phyloP scores from a whole-genome alignment of 2,329 filamentous ascomycete species.

The Hypomyces perniciosus region DNA sequence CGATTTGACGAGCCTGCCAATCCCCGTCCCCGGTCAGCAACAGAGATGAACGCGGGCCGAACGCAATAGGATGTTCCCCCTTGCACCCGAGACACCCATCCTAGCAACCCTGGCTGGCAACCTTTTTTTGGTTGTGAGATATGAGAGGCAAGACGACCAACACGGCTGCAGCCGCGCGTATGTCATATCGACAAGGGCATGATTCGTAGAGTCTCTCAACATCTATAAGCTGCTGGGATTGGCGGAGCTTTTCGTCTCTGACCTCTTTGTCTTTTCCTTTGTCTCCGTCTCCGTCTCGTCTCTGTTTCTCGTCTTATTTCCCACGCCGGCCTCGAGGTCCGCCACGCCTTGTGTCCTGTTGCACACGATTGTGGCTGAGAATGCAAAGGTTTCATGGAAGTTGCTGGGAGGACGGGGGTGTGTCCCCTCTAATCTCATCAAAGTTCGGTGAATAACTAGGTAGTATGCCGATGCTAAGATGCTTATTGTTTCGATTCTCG shows the following conservation, averaged over 20 bases:
- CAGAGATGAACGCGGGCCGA: not conserved
- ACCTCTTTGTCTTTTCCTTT: too few relatives aligned
- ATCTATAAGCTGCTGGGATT: not conserved
- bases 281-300: too few relatives aligned
- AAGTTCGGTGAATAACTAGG: too few relatives aligned
- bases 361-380: too few relatives aligned
- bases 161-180: conserved; percentile 13
- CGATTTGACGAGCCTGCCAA: too few relatives aligned
- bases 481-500: too few relatives aligned
- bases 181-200: conserved; percentile 9
- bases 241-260: conserved; percentile 1
- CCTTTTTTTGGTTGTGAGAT: not conserved
- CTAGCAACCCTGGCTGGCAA: not conserved
- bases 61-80: conserved; percentile 1
- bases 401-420: not conserved
- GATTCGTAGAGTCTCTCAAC: conserved; percentile 3
- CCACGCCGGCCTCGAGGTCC: too few relatives aligned
- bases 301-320: too few relatives aligned
- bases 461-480: too few relatives aligned
- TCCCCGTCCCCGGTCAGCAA: too few relatives aligned
- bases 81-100: conserved; percentile 8
- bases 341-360: too few relatives aligned
- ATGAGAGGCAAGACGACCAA: conserved; percentile 9
- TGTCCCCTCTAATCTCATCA: too few relatives aligned
- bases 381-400: not conserved